A percentile compares a stretch with the other conserved stretches of the same genome.
These are phyloP conservation scores for Gymnopus androsaceus DNA, from an alignment of 1,284 basidiomycete species.

Conservation along the genomic window DNA sequence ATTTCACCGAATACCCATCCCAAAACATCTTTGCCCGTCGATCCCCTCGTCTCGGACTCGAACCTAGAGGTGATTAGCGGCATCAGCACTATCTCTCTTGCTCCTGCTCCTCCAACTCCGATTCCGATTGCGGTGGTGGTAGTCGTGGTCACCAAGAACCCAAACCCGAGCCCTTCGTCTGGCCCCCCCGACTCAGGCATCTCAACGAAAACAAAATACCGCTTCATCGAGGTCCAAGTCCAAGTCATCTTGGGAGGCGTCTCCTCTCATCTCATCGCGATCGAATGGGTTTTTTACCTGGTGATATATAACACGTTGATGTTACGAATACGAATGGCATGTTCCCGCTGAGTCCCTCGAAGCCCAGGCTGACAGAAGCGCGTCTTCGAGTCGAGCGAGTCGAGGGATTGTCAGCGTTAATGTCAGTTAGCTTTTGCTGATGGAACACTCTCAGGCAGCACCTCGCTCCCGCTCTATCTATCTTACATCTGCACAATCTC, in stretches of 20 bases:
- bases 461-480: no score
- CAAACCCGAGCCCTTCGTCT: conserved; percentile 42
- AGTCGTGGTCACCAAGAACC: neutral
- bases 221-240: conserved; percentile 76
- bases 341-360: no score
- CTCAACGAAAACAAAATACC: conserved; percentile 68
- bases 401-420: no score
- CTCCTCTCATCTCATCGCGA: conserved; percentile 68
- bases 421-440: no score
- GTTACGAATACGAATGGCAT: no score
- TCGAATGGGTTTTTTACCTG: conserved; percentile 57
- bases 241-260: no score
- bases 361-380: no score
- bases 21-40: no score
- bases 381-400: no score
- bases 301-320: conserved; percentile 21
- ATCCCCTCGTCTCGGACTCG: conserved; percentile 40
- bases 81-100: neutral
- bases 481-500: no score
- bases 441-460: no score
- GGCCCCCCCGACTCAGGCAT: conserved; percentile 63
- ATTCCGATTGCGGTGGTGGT: neutral
- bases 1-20: no score
- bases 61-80: neutral
- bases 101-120: conserved; percentile 20